A percentile compares a stretch with the other conserved stretches of the same genome.
Evolutionary conservation across 225 moss, liverwort and hornwort genomes (phyloP).

Genomic region (Polytrichum commune): DNA sequence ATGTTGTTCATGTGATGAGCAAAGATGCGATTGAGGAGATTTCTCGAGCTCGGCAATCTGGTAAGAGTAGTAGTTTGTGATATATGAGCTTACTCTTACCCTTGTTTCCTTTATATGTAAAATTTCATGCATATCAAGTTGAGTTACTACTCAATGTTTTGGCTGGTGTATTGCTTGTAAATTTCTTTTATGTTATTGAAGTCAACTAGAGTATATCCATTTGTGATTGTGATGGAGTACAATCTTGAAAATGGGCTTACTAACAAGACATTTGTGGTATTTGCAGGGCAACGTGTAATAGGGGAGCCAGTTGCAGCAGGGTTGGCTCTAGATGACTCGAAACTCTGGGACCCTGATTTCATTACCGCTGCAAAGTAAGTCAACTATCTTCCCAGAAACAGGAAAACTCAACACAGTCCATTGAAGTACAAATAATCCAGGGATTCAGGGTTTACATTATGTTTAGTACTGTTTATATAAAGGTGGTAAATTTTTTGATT

Average conservation of each 20-base stretch:
- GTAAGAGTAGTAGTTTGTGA: conserved; percentile 25
- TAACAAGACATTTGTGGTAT: conserved; percentile 7
- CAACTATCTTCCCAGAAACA: neutral
- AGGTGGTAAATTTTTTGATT: neutral
- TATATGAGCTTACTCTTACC: too few relatives aligned
- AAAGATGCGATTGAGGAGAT: conserved; percentile 89
- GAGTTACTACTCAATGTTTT: too few relatives aligned
- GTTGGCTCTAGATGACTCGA: conserved; percentile 88
- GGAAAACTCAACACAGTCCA: too few relatives aligned
- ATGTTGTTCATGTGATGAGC: conserved; percentile 99
- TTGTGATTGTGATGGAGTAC: too few relatives aligned
- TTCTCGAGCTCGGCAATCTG: conserved; percentile 82
- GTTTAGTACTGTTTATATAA: neutral
- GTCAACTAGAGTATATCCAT: too few relatives aligned
- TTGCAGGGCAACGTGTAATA: conserved; percentile 86
- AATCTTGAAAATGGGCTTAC: neutral
- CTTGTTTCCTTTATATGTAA: too few relatives aligned
- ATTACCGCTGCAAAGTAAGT: conserved; percentile 85
- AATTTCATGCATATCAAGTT: too few relatives aligned
- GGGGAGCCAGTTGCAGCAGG: conserved; percentile 94
- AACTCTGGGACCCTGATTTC: conserved; percentile 89
- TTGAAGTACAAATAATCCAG: too few relatives aligned
- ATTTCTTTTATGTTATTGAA: too few relatives aligned
- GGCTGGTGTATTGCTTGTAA: too few relatives aligned
- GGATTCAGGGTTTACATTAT: too few relatives aligned